Conservation (phyloP, 805 yeast genomes). For the Candida ulmi region DNA sequence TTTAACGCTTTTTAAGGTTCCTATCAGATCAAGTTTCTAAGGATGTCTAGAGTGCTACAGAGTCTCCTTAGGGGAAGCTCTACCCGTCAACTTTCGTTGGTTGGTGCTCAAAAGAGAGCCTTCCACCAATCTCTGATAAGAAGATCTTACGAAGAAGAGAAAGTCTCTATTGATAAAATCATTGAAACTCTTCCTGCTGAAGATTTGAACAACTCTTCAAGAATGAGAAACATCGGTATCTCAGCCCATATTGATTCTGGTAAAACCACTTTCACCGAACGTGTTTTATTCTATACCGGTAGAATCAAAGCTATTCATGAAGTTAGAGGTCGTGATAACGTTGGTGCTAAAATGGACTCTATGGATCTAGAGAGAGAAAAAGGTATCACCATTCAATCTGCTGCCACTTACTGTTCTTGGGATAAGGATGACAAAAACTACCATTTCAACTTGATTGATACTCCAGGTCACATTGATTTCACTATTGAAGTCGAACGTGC, state of each 20-base stretch:
- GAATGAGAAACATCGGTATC: constrained; percentile 91
- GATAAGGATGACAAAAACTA: constrained; percentile 60
- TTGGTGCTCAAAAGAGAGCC: constrained; percentile 18
- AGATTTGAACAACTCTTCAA: constrained; percentile 46
- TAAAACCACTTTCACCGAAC: constrained; percentile 95
- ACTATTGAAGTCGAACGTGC: constrained; percentile 99
- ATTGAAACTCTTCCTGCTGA: constrained; percentile 39
- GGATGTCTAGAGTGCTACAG: not conserved
- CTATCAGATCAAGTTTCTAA: too few relatives aligned
- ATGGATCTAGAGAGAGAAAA: constrained; percentile 98
- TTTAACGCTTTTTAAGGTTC: too few relatives aligned
- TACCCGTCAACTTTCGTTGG: not conserved
- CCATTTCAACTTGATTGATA: constrained; percentile 93
- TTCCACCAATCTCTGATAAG: constrained; percentile 27
- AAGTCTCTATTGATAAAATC: constrained; percentile 58
- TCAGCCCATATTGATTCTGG: constrained; percentile 99
- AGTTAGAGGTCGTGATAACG: constrained; percentile 94
- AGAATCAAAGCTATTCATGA: constrained; percentile 96
- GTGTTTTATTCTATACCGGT: constrained; percentile 94
- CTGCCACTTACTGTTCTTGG: constrained; percentile 98
- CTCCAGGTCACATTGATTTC: constrained; percentile 98
- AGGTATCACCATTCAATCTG: constrained; percentile 98
- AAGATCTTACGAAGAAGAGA: constrained; percentile 65
- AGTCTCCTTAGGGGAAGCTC: not conserved
- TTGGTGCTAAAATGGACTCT: constrained; percentile 99